These are phyloP conservation scores for Raffaelea deltoideospora DNA, from an alignment of 2,329 filamentous ascomycete species.

Conservation along the genomic window DNA sequence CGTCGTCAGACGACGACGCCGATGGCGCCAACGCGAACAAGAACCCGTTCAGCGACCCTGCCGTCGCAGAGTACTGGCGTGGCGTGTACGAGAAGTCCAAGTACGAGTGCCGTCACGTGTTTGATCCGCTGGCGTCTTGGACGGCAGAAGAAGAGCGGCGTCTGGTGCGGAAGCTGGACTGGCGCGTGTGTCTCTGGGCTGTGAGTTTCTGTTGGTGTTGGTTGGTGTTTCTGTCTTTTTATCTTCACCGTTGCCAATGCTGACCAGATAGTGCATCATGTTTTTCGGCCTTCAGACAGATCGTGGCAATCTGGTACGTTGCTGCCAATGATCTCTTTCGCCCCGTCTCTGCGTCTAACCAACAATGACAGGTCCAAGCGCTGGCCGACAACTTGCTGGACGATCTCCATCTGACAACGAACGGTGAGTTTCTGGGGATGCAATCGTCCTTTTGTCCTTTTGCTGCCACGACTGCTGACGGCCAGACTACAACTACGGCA, in stretches of 20 bases:
- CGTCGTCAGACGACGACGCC: slow-evolving; percentile 2
- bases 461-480: neutral
- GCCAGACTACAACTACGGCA: slow-evolving; percentile 34
- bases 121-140: slow-evolving; percentile 38
- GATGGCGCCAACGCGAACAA: neutral
- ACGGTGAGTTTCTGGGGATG: slow-evolving; percentile 11
- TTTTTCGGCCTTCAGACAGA: slow-evolving; percentile 21
- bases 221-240: neutral
- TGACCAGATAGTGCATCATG: slow-evolving; percentile 14
- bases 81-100: slow-evolving; percentile 17
- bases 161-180: slow-evolving; percentile 31
- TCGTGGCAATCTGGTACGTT: slow-evolving; percentile 20
- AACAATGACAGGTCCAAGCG: too few relatives aligned
- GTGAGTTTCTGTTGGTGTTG: neutral
- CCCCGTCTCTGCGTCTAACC: too few relatives aligned
- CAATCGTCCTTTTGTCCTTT: neutral
- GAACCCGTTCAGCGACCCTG: slow-evolving; percentile 17
- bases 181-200: slow-evolving; percentile 21
- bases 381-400: slow-evolving; percentile 19
- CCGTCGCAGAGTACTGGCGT: slow-evolving; percentile 17
- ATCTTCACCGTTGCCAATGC: neutral
- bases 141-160: slow-evolving; percentile 34
- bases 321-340: too few relatives aligned
- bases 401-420: slow-evolving; percentile 17
- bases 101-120: slow-evolving; percentile 40